A percentile compares a stretch with the other conserved stretches of the same genome.
phyloP scores from a whole-genome alignment of 768 basidiomycete species.

The Phylloporus sp. region DNA sequence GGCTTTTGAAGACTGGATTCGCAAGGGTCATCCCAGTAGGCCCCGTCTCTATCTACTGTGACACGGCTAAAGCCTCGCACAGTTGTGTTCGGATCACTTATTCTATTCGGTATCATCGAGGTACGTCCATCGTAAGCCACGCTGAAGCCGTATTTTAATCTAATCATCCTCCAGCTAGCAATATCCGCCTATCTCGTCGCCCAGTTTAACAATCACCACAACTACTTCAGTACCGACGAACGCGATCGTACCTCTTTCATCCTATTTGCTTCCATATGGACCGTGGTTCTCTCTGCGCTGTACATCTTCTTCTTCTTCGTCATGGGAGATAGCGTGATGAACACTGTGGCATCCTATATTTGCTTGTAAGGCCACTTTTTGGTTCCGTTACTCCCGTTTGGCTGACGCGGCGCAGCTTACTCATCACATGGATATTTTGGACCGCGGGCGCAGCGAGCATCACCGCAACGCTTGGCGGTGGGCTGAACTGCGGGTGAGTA shows the following conservation, averaged over 20 bases:
- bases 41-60: background rate
- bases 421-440: slow-evolving; percentile 78
- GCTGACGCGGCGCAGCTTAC: slow-evolving; percentile 41
- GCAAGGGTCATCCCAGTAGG: slow-evolving; percentile 57
- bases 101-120: slow-evolving; percentile 65
- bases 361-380: slow-evolving; percentile 49
- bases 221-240: slow-evolving; percentile 45
- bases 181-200: slow-evolving; percentile 72
- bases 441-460: slow-evolving; percentile 67
- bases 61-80: slow-evolving; percentile 30
- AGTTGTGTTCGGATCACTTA: slow-evolving; percentile 47
- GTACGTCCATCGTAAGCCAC: slow-evolving; percentile 34
- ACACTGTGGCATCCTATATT: slow-evolving; percentile 61
- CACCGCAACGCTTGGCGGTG: slow-evolving; percentile 63
- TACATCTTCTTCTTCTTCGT: slow-evolving; percentile 55
- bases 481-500: slow-evolving; percentile 62
- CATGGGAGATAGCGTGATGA: slow-evolving; percentile 45
- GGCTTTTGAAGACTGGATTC: slow-evolving; percentile 39
- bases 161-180: slow-evolving; percentile 42
- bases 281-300: slow-evolving; percentile 48
- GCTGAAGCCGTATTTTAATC: background rate
- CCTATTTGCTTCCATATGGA: slow-evolving; percentile 73
- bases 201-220: slow-evolving; percentile 53
- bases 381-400: background rate
- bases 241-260: slow-evolving; percentile 64